phyloP scores from a whole-genome alignment of 176 grass and related monocot genomes.

The Bolboschoenus planiculmis region DNA sequence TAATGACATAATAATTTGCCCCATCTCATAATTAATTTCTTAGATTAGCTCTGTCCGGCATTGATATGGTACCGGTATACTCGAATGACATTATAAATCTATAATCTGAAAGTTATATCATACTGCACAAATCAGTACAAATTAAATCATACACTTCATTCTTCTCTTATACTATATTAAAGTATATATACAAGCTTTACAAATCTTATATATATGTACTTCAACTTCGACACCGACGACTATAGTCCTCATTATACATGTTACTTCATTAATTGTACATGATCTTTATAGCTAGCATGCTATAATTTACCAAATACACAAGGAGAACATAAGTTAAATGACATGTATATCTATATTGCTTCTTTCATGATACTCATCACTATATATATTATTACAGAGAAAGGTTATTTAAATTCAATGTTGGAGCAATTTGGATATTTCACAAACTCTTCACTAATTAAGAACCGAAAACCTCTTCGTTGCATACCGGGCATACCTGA shows the following conservation, averaged over 20 bases:
- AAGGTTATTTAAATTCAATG: neutral
- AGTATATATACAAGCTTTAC: neutral
- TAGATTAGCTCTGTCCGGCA: too few species aligned
- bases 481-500: constrained; percentile 74
- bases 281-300: neutral
- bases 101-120: neutral
- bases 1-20: too few species aligned
- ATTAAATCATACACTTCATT: neutral
- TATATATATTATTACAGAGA: neutral
- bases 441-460: neutral
- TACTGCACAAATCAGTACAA: neutral
- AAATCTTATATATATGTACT: neutral
- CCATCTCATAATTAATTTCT: too few species aligned
- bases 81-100: too few species aligned
- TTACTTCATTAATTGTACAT: neutral
- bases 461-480: constrained; percentile 64
- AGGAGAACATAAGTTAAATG: neutral
- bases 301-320: neutral
- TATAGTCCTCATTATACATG: neutral
- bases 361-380: neutral
- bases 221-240: neutral
- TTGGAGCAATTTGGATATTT: neutral
- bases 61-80: too few species aligned
- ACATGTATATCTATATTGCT: neutral
- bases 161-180: neutral